Conservation (phyloP, 306 rosid genomes). For the Prunus armeniaca region DNA sequence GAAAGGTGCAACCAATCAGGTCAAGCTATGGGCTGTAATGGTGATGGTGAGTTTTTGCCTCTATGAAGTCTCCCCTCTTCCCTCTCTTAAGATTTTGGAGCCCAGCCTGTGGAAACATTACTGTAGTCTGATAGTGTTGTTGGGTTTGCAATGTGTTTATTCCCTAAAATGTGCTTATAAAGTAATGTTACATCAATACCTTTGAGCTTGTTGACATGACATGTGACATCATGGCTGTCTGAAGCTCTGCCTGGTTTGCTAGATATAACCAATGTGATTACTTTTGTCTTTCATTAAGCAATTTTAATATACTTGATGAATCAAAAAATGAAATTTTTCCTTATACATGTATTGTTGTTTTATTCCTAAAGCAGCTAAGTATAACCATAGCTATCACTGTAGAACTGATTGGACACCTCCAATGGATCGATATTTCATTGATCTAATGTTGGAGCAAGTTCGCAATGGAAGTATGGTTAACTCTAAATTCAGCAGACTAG, state of each 20-base stretch:
- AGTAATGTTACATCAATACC: too few relatives aligned
- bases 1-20: constrained; percentile 12
- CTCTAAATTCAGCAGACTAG: constrained; percentile 36
- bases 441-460: constrained; percentile 55
- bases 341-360: neutral
- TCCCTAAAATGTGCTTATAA: neutral
- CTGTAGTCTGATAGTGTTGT: neutral
- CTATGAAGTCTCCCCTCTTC: neutral
- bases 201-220: neutral
- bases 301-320: neutral
- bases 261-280: neutral
- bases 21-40: constrained; percentile 24
- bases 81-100: neutral
- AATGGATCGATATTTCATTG: constrained; percentile 52
- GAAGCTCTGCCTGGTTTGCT: neutral
- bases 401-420: constrained; percentile 48
- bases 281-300: neutral
- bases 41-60: constrained; percentile 27
- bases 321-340: neutral
- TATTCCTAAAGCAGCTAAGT: constrained; percentile 30
- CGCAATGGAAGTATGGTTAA: constrained; percentile 41
- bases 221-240: neutral
- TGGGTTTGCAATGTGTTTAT: neutral
- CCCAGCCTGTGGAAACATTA: neutral
- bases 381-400: constrained; percentile 25